Conservation (phyloP, 768 basidiomycete genomes). For the Boletus rufocinnamomeus region DNA sequence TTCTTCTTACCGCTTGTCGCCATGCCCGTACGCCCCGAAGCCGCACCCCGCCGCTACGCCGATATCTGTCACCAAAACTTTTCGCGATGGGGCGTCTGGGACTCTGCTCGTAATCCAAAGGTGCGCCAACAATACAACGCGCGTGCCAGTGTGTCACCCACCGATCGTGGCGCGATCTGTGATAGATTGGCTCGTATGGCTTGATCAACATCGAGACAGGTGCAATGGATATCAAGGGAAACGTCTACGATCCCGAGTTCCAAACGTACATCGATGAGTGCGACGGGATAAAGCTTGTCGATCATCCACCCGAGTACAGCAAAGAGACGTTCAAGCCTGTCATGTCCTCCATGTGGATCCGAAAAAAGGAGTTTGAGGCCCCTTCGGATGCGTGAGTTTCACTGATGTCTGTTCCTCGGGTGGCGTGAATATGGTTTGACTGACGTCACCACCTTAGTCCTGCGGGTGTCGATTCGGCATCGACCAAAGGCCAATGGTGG, state of each 20-base stretch:
- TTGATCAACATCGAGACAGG: constrained; percentile 30
- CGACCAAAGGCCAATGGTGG: background rate
- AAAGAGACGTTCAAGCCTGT: background rate
- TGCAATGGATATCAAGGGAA: constrained; percentile 29
- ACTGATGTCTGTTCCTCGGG: no score
- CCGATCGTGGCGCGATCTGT: background rate
- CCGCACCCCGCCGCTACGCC: constrained; percentile 13
- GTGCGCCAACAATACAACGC: background rate
- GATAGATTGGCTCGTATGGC: constrained; percentile 27
- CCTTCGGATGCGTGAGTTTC: constrained; percentile 13
- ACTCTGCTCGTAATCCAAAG: background rate
- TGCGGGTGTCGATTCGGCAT: background rate
- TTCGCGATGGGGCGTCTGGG: constrained; percentile 10
- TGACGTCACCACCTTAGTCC: background rate
- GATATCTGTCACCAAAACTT: constrained; percentile 8
- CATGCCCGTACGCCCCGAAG: constrained; percentile 1
- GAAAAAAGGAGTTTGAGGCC: constrained; percentile 15
- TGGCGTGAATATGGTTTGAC: background rate
- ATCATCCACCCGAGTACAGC: constrained; percentile 16
- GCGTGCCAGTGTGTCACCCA: background rate
- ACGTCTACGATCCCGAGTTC: constrained; percentile 24
- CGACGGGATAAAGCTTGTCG: constrained; percentile 13
- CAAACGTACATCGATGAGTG: constrained; percentile 13
- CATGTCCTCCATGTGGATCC: constrained; percentile 9
- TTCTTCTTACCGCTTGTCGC: background rate